Evolutionary conservation across 805 yeast genomes (phyloP), one percentile per base, ranked within the genome.

Genomic region (Candida koratica): DNA sequence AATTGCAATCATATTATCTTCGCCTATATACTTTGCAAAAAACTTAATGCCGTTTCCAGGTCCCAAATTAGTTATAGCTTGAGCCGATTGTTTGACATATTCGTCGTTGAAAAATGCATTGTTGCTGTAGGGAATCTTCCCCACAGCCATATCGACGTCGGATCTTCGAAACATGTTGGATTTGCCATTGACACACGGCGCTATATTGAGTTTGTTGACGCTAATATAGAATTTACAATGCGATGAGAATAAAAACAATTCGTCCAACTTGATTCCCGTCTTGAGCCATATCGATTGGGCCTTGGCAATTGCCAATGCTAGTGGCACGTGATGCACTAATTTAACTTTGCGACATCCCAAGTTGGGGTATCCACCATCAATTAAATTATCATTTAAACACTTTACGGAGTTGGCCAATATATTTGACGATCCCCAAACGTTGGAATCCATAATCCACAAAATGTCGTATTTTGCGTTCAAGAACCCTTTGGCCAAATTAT

Each of bases 181-280:
- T 53, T 88, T 87, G 7, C 96, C 96, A 66, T 84, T 87, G 28
- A 87, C 93, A 58, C 96, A 87, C 0, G 96, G 94, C 0, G 95
- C 95, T 22, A 84, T 58, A 4, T 81, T 74, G 7, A 81, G 61
- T 41, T 78, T 76, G 54, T 87, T 87, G 51, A 87, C 76, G 20
- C 86, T 79, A 5, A 80, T 78, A 55, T 87, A 87, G 55, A 88
- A 86, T 59, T 85, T 85, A 35, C 89, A 78, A 60, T 87, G 96
- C 1, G 95, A 77, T 0, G 95, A 81, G 34, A 81, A 69, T 49
- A 87, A 61, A 53, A 86, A 87, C 84, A 85, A 79, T 57, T 87
- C 95, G 59, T 87, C 96, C 27, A 86, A 64, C 46, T 72, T 67
- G 8, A 87, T 77, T 8, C 95, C 95, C 37, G 55, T 45, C 33